A percentile compares a stretch with the other conserved stretches of the same genome.
Evolutionary conservation across 768 basidiomycete species (phyloP).

Genomic region (Calvatia gigantea): DNA sequence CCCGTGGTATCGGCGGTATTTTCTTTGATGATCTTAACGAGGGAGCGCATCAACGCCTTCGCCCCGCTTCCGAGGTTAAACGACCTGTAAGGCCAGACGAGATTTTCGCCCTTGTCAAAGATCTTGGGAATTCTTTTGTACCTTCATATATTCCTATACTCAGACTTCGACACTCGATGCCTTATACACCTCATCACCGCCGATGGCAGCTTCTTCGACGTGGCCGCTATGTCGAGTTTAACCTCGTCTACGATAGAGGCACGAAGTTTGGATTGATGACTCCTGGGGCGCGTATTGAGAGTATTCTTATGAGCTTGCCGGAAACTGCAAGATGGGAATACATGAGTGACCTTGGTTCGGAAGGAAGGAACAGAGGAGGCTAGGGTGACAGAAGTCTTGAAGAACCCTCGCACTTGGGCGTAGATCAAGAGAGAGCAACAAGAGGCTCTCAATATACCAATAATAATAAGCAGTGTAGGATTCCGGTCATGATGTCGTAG

Average conservation of each 20-base stretch:
- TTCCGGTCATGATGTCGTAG: neutral
- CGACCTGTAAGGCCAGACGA: constrained; percentile 61
- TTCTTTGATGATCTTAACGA: constrained; percentile 93
- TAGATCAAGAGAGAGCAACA: neutral
- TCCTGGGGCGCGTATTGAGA: constrained; percentile 84
- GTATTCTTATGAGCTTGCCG: constrained; percentile 87
- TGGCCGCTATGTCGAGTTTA: constrained; percentile 95
- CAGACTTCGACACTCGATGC: constrained; percentile 46
- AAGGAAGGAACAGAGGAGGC: constrained; percentile 67
- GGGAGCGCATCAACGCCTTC: constrained; percentile 61
- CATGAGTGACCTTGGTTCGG: constrained; percentile 66
- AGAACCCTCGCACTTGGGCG: constrained; percentile 63
- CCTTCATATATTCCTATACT: constrained; percentile 92
- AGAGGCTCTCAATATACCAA: neutral
- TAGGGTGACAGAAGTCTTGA: constrained; percentile 56
- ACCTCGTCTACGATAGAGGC: constrained; percentile 81
- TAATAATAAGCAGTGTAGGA: no score
- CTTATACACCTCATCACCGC: constrained; percentile 63
- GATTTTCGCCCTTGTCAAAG: constrained; percentile 72
- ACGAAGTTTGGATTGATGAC: constrained; percentile 86
- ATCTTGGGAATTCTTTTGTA: constrained; percentile 76
- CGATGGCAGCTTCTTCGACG: constrained; percentile 93
- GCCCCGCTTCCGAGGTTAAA: constrained; percentile 27
- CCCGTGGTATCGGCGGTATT: constrained; percentile 88
- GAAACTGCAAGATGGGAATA: constrained; percentile 91